Evolutionary conservation across 1,284 basidiomycete species (phyloP), one percentile per base, ranked within the genome.

Genomic region (Marasmius tenuissimus): DNA sequence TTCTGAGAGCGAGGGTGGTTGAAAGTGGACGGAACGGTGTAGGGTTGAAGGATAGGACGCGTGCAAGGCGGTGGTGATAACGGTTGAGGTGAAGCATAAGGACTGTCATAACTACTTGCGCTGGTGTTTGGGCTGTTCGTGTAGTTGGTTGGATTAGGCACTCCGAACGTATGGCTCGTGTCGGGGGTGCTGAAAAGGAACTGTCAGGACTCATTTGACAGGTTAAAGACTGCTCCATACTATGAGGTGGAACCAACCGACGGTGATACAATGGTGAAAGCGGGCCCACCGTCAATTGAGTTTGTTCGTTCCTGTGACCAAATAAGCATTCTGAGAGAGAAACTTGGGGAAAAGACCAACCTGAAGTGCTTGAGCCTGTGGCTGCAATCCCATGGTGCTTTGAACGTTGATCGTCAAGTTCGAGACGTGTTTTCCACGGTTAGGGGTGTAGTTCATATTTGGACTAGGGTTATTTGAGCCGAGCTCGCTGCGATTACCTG

Each of bases 351-450:
- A 11, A 20, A 8, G 11, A 34, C 57, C n/a, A 18, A 58, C 57
- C 11, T 58, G 40, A 34, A 58, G 35, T 34, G 57, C 42, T 34
- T 58, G 48, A 34, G 57, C 20, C 18, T 58, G 57, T 33, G 57
- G 57, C 33, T 34, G 33, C 57, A 42, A 58, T 58, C 45, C 57
- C 57, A 48, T 58, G 20, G 57, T 34, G 12, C 40, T 58, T 35
- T 58, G 57, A 9, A 58, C 45, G 45, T 58, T 58, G 14, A 58
- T 58, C n/a, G 57, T 58, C 22, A 58, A 34, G 37, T 37, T 37
- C n/a, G 52, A 37, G 34, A 37, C 11, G n/a, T 38, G 52, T 37
- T 54, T 54, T 12, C 52, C n/a, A 37, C 52, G 52, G 18, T 8
- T 33, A 16, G 22, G 34, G 18, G 18, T 37, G 27, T 35, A 34